phyloP scores from a whole-genome alignment of 768 basidiomycete genomes.

The Rhizopogon salebrosus region DNA sequence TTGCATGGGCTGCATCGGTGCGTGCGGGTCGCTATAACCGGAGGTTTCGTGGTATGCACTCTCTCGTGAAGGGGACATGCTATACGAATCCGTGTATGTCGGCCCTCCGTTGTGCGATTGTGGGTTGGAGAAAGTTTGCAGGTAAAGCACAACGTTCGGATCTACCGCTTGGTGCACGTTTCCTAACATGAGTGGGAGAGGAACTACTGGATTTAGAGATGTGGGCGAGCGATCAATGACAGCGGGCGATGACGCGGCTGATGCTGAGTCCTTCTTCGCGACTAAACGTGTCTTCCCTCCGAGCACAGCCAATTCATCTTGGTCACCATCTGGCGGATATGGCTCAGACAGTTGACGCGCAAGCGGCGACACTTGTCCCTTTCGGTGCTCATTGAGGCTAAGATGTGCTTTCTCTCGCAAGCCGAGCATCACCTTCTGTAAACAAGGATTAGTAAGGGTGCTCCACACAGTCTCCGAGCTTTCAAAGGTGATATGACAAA shows the following conservation, averaged over 20 bases:
- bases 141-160: conserved; percentile 62
- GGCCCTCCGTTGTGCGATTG: conserved; percentile 17
- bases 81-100: conserved; percentile 21
- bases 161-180: conserved; percentile 48
- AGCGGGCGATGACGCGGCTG: conserved; percentile 38
- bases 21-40: conserved; percentile 8
- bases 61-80: conserved; percentile 18
- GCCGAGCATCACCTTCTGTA: conserved; percentile 58
- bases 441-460: not conserved
- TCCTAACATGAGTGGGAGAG: conserved; percentile 51
- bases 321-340: conserved; percentile 41
- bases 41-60: conserved; percentile 11
- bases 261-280: conserved; percentile 53
- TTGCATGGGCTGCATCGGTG: conserved; percentile 26
- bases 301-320: conserved; percentile 59
- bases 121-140: conserved; percentile 50
- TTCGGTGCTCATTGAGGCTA: conserved; percentile 58
- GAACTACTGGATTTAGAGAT: conserved; percentile 69
- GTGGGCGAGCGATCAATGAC: conserved; percentile 59
- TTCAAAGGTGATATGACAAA: not conserved
- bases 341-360: conserved; percentile 34
- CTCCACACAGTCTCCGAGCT: not conserved
- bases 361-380: conserved; percentile 46
- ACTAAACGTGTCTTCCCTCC: conserved; percentile 67
- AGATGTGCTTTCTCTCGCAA: conserved; percentile 62